These are phyloP conservation scores for Torulaspora globosa DNA, from an alignment of 1,139 yeast species.

Conservation along the genomic window DNA sequence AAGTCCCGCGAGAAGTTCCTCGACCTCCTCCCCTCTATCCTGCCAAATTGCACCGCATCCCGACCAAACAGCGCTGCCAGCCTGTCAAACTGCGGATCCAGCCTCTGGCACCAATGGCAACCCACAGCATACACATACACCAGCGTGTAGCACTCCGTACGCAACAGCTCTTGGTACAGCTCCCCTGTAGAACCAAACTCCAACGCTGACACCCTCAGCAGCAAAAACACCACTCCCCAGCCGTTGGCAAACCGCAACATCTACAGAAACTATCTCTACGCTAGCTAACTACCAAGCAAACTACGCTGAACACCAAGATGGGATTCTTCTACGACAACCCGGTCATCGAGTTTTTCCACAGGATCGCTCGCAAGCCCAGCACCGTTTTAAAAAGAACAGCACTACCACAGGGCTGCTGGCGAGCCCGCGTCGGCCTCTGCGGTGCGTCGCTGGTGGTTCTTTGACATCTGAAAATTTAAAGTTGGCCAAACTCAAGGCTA, in stretches of 20 bases:
- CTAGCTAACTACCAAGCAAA: too few species aligned
- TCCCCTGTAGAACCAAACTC: constrained; percentile 8
- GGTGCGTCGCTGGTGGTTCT: too few species aligned
- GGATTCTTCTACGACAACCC: constrained; percentile 31
- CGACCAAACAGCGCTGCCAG: constrained; percentile 12
- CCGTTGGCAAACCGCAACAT: neutral
- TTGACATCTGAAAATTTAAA: too few species aligned
- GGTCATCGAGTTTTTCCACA: constrained; percentile 28
- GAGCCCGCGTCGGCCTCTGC: too few species aligned
- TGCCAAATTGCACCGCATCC: constrained; percentile 13
- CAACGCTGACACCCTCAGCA: neutral
- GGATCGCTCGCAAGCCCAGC: constrained; percentile 26
- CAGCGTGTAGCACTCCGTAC: constrained; percentile 8
- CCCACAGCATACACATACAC: constrained; percentile 17
- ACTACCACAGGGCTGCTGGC: too few species aligned
- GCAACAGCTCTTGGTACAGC: constrained; percentile 5
- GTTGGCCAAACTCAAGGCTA: too few species aligned
- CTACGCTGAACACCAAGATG: constrained; percentile 18
- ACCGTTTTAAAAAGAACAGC: too few species aligned
- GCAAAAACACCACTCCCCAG: neutral
- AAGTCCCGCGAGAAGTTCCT: constrained; percentile 12
- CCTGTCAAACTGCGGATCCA: constrained; percentile 15
- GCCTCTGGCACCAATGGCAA: constrained; percentile 17
- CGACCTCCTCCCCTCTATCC: constrained; percentile 16
- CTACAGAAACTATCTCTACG: too few species aligned